phyloP scores from a whole-genome alignment of 768 basidiomycete genomes.

The Asterophora lycoperdoides region DNA sequence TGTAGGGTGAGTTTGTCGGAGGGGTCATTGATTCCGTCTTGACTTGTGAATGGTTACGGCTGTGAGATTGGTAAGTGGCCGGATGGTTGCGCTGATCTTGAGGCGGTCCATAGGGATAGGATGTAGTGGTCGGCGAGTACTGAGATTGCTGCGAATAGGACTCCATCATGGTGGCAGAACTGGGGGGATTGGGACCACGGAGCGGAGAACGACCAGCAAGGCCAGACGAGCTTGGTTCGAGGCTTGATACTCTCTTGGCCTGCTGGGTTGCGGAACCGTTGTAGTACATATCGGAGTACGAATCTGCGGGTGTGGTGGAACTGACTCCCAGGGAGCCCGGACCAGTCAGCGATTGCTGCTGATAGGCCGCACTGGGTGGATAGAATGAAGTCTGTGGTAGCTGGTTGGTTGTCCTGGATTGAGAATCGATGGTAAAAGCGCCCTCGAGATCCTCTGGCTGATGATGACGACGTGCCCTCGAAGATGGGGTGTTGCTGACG shows the following conservation, averaged over 20 bases:
- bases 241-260: constrained; percentile 52
- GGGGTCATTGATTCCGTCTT: constrained; percentile 51
- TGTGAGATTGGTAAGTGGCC: constrained; percentile 49
- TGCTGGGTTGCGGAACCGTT: constrained; percentile 43
- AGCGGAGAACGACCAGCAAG: constrained; percentile 61
- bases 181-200: constrained; percentile 45
- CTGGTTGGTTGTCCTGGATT: constrained; percentile 40
- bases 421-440: constrained; percentile 37
- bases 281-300: constrained; percentile 62
- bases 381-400: constrained; percentile 48
- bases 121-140: constrained; percentile 57
- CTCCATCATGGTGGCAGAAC: constrained; percentile 53
- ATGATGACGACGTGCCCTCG: constrained; percentile 61
- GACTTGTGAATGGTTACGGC: constrained; percentile 53
- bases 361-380: constrained; percentile 54
- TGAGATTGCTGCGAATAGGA: constrained; percentile 67
- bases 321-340: constrained; percentile 26
- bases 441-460: constrained; percentile 65
- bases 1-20: constrained; percentile 47
- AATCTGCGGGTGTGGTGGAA: constrained; percentile 37
- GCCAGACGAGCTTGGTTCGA: constrained; percentile 45
- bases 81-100: constrained; percentile 40
- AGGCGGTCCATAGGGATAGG: constrained; percentile 45
- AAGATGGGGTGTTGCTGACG: constrained; percentile 32
- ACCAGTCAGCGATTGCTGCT: constrained; percentile 42